Conservation (phyloP, 163 green algal species). For the Picocystis sp. region DNA sequence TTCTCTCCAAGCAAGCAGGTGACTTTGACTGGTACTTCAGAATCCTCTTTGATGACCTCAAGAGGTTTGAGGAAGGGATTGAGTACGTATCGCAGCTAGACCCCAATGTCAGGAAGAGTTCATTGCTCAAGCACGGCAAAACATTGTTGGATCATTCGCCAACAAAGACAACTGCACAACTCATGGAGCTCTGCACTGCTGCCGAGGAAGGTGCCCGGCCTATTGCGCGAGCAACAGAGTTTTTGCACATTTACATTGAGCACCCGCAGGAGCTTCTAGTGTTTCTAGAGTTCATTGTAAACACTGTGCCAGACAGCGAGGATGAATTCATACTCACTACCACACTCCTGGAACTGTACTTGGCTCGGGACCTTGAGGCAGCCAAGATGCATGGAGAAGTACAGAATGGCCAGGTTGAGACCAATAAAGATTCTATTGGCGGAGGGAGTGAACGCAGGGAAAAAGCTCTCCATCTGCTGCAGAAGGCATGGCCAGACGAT, state of each 20-base stretch:
- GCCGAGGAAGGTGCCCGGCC: not conserved
- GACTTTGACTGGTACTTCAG: slow-evolving; percentile 56
- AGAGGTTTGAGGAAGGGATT: slow-evolving; percentile 46
- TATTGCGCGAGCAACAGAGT: slow-evolving; percentile 35
- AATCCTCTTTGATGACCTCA: slow-evolving; percentile 66
- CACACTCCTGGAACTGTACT: slow-evolving; percentile 80
- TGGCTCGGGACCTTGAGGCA: slow-evolving; percentile 14
- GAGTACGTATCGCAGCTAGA: slow-evolving; percentile 35
- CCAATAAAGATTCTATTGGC: not conserved
- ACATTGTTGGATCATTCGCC: slow-evolving; percentile 45
- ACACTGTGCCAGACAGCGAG: slow-evolving; percentile 12
- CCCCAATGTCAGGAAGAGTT: slow-evolving; percentile 21
- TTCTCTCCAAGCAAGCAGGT: slow-evolving; percentile 41
- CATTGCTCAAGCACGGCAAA: slow-evolving; percentile 57
- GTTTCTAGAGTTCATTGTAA: slow-evolving; percentile 64
- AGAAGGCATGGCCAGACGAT: slow-evolving; percentile 50
- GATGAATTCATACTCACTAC: slow-evolving; percentile 48
- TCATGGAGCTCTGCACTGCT: slow-evolving; percentile 75
- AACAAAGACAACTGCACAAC: slow-evolving; percentile 54
- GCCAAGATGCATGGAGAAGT: slow-evolving; percentile 9
- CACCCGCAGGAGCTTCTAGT: slow-evolving; percentile 48
- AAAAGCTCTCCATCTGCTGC: slow-evolving; percentile 65
- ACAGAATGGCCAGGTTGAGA: slow-evolving; percentile 6
- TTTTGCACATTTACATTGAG: slow-evolving; percentile 64
- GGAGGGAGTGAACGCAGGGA: slow-evolving; percentile 20